phyloP scores from a whole-genome alignment of 2,329 filamentous ascomycete genomes.

The Huntiella savannae region DNA sequence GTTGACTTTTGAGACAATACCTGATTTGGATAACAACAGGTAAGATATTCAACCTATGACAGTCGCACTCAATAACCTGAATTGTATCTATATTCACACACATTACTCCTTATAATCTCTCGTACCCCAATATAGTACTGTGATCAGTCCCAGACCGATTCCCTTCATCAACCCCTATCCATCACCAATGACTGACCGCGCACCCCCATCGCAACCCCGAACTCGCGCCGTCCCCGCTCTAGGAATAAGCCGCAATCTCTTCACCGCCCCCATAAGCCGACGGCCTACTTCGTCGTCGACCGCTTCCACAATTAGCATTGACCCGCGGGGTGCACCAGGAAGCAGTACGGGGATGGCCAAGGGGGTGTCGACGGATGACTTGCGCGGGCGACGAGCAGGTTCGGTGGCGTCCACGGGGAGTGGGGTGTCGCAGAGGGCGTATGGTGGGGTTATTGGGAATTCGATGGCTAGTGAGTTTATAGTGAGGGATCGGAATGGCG shows the following conservation, averaged over 20 bases:
- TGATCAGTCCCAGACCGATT: too few species aligned
- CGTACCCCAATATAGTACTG: too few species aligned
- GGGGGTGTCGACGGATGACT: background rate
- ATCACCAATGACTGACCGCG: conserved; percentile 1
- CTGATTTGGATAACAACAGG: too few species aligned
- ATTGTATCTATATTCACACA: too few species aligned
- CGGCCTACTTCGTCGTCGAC: conserved; percentile 8
- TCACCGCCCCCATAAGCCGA: conserved; percentile 5
- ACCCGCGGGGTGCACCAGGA: background rate
- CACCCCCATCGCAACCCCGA: background rate
- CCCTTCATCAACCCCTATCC: too few species aligned
- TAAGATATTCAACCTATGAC: too few species aligned
- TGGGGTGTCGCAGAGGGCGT: background rate
- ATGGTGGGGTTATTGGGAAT: conserved; percentile 2
- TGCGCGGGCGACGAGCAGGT: background rate
- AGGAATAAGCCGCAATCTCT: conserved; percentile 9
- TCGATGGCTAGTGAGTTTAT: conserved; percentile 32
- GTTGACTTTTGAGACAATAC: too few species aligned
- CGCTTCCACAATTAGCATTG: conserved; percentile 1
- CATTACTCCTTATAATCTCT: too few species aligned
- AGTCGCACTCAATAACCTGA: too few species aligned
- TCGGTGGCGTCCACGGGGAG: conserved; percentile 1
- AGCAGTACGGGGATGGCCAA: too few species aligned
- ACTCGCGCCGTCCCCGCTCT: conserved; percentile 4
- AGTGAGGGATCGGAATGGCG: conserved; percentile 41